These are phyloP conservation scores for Aureobasidium sp. DNA, from an alignment of 2,329 filamentous ascomycete genomes.

Conservation along the genomic window DNA sequence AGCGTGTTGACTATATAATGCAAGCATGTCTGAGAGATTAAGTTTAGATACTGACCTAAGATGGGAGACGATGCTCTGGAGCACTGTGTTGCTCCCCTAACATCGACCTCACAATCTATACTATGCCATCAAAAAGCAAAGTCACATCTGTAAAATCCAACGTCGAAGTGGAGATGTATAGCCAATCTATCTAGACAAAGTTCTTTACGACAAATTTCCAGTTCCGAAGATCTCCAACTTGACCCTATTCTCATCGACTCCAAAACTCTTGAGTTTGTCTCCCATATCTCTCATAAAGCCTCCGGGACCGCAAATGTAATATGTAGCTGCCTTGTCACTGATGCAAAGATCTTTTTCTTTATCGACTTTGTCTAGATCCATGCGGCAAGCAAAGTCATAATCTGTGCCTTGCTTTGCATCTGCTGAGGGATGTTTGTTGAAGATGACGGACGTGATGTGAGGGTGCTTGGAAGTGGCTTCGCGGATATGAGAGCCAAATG, in stretches of 20 bases:
- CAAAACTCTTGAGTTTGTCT: slow-evolving; percentile 45
- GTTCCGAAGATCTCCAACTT: slow-evolving; percentile 47
- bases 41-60: not conserved
- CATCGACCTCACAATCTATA: not conserved
- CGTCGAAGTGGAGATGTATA: not conserved
- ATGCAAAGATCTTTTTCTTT: slow-evolving; percentile 49
- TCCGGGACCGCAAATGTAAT: slow-evolving; percentile 66
- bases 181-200: not conserved
- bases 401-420: slow-evolving; percentile 46
- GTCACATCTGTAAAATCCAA: not conserved
- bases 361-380: slow-evolving; percentile 53
- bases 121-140: not conserved
- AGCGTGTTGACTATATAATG: too few relatives aligned
- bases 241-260: slow-evolving; percentile 53
- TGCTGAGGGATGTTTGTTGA: slow-evolving; percentile 46
- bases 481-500: slow-evolving; percentile 49
- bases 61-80: not conserved
- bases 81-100: not conserved
- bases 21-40: not conserved
- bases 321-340: slow-evolving; percentile 49
- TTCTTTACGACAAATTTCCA: not conserved
- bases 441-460: slow-evolving; percentile 47
- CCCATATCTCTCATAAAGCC: slow-evolving; percentile 60
- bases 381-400: slow-evolving; percentile 52
- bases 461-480: not conserved